Conservation (phyloP, 2,329 filamentous ascomycete species). For the Talaromyces sp. region DNA sequence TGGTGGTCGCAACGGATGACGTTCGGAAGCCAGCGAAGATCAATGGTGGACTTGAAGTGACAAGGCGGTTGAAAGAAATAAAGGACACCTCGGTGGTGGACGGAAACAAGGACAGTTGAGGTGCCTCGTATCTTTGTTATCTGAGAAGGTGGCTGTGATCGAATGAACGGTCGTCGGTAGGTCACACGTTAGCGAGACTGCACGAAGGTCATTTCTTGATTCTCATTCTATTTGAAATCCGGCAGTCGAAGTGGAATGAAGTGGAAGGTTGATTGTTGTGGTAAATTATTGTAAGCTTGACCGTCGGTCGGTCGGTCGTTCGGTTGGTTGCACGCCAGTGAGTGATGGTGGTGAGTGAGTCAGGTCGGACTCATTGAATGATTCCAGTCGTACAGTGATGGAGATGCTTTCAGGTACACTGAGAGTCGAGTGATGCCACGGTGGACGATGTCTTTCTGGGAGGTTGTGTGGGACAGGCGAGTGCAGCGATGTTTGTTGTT, state of each 20-base stretch:
- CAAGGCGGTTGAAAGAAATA: neutral
- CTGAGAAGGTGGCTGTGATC: neutral
- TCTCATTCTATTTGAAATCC: neutral
- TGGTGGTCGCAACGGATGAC: neutral
- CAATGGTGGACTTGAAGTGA: no score
- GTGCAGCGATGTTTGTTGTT: neutral
- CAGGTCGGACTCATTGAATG: constrained; percentile 1
- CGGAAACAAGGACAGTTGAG: neutral
- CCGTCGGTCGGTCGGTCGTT: neutral
- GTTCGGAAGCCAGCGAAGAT: neutral
- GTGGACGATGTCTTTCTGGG: neutral
- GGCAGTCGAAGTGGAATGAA: neutral
- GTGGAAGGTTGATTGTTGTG: neutral
- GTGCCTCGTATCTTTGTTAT: neutral
- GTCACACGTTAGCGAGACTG: constrained; percentile 4
- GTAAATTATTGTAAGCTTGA: neutral
- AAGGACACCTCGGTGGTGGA: neutral
- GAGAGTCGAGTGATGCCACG: neutral
- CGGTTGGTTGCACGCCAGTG: neutral
- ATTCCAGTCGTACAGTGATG: neutral
- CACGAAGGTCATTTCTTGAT: constrained; percentile 3
- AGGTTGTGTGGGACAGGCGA: neutral
- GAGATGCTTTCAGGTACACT: neutral
- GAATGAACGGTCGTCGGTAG: neutral
- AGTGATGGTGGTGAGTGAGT: neutral